A percentile compares a stretch with the other conserved stretches of the same genome.
Conservation (phyloP, 2,329 filamentous ascomycete genomes). For the Cercospora berteroae region DNA sequence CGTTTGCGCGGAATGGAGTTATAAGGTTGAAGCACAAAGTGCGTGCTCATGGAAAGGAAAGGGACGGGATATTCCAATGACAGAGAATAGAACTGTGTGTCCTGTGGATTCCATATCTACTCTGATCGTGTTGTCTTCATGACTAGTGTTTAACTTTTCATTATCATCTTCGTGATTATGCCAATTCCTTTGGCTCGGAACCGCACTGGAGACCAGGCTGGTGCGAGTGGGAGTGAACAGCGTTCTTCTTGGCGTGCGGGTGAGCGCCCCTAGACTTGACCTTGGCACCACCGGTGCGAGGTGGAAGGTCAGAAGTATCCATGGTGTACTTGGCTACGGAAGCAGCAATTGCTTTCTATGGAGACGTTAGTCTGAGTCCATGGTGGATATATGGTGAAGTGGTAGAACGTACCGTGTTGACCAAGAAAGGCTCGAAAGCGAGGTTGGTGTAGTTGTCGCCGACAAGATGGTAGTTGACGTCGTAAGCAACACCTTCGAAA, state of each 20-base stretch:
- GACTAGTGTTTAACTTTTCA: background rate
- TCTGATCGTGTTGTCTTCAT: background rate
- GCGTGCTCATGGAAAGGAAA: background rate
- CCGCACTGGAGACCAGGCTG: slow-evolving; percentile 16
- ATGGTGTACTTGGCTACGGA: slow-evolving; percentile 13
- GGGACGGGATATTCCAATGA: background rate
- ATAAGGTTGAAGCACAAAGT: no score
- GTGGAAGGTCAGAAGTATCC: slow-evolving; percentile 12
- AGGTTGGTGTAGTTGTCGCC: slow-evolving; percentile 56
- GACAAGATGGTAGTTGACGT: slow-evolving; percentile 56
- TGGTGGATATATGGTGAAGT: background rate
- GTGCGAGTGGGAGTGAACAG: slow-evolving; percentile 11
- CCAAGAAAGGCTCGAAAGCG: slow-evolving; percentile 53
- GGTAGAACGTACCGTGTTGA: slow-evolving; percentile 40
- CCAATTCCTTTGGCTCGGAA: slow-evolving; percentile 6
- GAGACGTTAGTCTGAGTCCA: background rate
- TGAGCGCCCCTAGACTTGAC: slow-evolving; percentile 17
- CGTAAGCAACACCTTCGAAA: slow-evolving; percentile 39
- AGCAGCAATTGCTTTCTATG: slow-evolving; percentile 7
- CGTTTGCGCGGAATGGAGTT: background rate
- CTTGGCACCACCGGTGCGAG: slow-evolving; percentile 10
- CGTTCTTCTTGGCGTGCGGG: slow-evolving; percentile 19
- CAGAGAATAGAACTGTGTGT: background rate
- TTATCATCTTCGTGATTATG: background rate
- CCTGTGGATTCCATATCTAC: background rate